Evolutionary conservation across 2,329 filamentous ascomycete genomes (phyloP).

Genomic region (Sphaerulina vaccinii): DNA sequence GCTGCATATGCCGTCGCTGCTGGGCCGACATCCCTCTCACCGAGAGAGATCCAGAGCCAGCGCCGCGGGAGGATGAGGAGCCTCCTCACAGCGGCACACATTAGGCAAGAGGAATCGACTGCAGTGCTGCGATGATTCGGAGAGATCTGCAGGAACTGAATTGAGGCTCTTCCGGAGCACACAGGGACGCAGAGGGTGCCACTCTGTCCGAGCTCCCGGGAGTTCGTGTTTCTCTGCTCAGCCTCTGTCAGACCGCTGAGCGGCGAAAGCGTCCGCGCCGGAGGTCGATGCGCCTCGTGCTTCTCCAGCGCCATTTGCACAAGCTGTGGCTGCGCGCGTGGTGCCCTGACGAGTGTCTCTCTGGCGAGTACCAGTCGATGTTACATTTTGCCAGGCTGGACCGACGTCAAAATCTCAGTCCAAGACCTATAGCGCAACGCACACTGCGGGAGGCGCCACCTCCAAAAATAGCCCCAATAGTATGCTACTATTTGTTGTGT

Average conservation of each 20-base stretch:
- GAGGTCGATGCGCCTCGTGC: background rate
- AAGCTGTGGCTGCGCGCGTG: background rate
- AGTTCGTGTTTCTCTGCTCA: constrained; percentile 7
- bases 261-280: constrained; percentile 1
- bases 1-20: background rate
- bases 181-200: background rate
- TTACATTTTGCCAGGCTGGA: constrained; percentile 2
- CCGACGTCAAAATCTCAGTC: background rate
- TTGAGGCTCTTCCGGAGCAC: background rate
- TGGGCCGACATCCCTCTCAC: background rate
- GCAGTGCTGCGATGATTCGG: constrained; percentile 3
- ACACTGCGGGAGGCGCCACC: background rate
- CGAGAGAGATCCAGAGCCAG: background rate
- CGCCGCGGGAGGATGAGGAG: background rate
- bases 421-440: background rate
- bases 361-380: background rate
- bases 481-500: background rate
- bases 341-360: background rate
- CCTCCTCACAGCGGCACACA: background rate
- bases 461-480: background rate
- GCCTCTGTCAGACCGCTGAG: constrained; percentile 5
- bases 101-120: background rate
- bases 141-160: constrained; percentile 19
- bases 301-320: background rate
- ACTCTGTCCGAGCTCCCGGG: constrained; percentile 2